A percentile compares a stretch with the other conserved stretches of the same genome.
These are phyloP conservation scores for Daldinia decipiens DNA, from an alignment of 495 filamentous ascomycete species.

Conservation along the genomic window DNA sequence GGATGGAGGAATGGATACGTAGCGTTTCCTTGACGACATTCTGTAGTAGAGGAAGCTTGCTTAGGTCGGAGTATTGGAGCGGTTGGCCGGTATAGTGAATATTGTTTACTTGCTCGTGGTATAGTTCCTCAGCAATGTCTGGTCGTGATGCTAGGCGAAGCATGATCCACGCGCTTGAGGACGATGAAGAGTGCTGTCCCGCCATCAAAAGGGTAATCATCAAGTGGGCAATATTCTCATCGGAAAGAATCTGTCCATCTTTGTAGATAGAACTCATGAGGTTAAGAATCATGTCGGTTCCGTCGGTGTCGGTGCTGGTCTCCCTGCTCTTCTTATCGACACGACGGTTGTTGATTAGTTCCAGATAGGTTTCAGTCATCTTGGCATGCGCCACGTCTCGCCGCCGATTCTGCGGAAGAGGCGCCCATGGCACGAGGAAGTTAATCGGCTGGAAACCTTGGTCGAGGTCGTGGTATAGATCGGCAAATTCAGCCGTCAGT, in stretches of 20 bases:
- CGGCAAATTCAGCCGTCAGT: neutral
- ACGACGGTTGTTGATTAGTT: neutral
- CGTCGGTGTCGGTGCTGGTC: neutral
- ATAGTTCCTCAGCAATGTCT: neutral
- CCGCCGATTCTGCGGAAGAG: neutral
- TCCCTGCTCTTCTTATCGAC: neutral
- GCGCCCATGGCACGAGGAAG: slow-evolving; percentile 1
- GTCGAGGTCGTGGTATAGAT: neutral
- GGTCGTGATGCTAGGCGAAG: slow-evolving; percentile 1
- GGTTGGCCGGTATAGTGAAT: neutral
- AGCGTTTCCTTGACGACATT: slow-evolving; percentile 1
- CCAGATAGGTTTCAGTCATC: slow-evolving; percentile 1
- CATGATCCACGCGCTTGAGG: slow-evolving; percentile 3
- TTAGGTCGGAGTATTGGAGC: slow-evolving; percentile 5
- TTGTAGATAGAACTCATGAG: neutral
- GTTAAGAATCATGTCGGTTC: neutral
- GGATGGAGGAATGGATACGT: neutral
- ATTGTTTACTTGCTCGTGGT: neutral
- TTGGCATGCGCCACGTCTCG: neutral
- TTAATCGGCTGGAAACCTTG: slow-evolving; percentile 1
- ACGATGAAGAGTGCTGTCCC: neutral
- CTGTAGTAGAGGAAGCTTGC: neutral
- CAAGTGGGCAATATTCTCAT: neutral
- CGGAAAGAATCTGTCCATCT: neutral
- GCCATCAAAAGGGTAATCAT: slow-evolving; percentile 1